Evolutionary conservation across 371 early-diverging fungal genomes (phyloP).

Genomic region (Fennellomyces sp.): DNA sequence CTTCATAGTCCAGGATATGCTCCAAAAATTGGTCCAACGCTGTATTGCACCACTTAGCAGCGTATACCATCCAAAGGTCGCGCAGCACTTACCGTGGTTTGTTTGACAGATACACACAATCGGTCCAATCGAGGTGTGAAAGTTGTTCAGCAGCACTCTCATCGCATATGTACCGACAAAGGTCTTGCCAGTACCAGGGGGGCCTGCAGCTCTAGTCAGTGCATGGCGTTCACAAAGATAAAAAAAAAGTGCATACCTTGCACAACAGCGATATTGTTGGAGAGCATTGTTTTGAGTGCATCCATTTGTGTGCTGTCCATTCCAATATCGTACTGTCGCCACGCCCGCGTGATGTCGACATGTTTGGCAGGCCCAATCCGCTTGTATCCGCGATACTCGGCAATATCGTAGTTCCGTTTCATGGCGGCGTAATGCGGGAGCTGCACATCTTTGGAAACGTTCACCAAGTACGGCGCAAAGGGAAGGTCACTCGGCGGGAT

Average conservation of each 20-base stretch:
- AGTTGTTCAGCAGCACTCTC: constrained; percentile 54
- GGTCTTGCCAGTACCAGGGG: constrained; percentile 78
- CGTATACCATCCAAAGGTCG: no score
- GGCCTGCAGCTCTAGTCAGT: constrained; percentile 35
- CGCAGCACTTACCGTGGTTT: constrained; percentile 67
- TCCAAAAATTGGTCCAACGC: constrained; percentile 78
- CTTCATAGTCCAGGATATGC: constrained; percentile 48
- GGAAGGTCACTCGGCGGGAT: constrained; percentile 39
- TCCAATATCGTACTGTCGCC: constrained; percentile 35
- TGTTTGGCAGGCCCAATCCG: constrained; percentile 11
- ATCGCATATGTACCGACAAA: constrained; percentile 69
- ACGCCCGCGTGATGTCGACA: constrained; percentile 29
- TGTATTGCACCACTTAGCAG: not conserved
- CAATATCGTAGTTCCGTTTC: constrained; percentile 39
- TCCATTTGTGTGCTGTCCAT: constrained; percentile 56
- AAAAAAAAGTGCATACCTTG: constrained; percentile 38
- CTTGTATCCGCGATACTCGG: constrained; percentile 7
- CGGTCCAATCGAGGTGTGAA: constrained; percentile 39
- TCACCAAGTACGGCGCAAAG: constrained; percentile 40
- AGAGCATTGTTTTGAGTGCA: constrained; percentile 56
- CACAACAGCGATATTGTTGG: constrained; percentile 54
- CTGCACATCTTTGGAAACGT: constrained; percentile 32
- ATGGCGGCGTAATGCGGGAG: constrained; percentile 39
- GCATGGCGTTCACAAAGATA: not conserved
- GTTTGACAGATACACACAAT: constrained; percentile 73